Evolutionary conservation across 2,329 filamentous ascomycete species (phyloP).

Genomic region (Triangularia verruculosa): DNA sequence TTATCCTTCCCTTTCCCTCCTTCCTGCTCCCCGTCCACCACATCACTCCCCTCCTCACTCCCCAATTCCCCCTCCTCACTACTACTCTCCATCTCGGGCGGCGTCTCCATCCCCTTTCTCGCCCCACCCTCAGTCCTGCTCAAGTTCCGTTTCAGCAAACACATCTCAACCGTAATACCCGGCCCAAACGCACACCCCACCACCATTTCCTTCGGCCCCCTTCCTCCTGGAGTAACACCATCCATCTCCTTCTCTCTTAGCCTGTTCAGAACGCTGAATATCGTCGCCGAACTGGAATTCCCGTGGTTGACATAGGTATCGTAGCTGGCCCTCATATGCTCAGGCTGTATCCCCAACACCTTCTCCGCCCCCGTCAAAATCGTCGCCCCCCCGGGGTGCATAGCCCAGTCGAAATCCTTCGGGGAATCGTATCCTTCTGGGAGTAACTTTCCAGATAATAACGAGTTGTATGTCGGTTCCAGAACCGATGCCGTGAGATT

Average conservation of each 20-base stretch:
- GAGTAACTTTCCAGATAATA: conserved; percentile 46
- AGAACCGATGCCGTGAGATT: conserved; percentile 52
- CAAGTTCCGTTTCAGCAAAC: conserved; percentile 55
- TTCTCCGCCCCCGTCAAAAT: conserved; percentile 63
- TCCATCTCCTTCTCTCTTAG: conserved; percentile 61
- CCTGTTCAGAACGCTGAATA: conserved; percentile 64
- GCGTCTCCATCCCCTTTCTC: conserved; percentile 45
- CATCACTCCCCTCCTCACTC: conserved; percentile 35
- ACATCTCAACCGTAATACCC: conserved; percentile 67
- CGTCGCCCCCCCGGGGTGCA: conserved; percentile 67
- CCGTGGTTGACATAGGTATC: conserved; percentile 66
- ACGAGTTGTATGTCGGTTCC: conserved; percentile 51
- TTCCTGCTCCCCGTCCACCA: conserved; percentile 11
- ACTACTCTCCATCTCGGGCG: conserved; percentile 54
- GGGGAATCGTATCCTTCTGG: conserved; percentile 45
- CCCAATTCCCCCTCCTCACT: conserved; percentile 37
- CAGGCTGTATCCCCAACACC: conserved; percentile 53
- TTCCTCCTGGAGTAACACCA: conserved; percentile 48
- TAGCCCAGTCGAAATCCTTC: conserved; percentile 67
- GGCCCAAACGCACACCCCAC: conserved; percentile 69
- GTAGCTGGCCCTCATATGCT: conserved; percentile 68
- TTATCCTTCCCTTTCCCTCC: conserved; percentile 2
- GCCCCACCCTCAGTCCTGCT: conserved; percentile 11
- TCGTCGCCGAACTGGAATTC: conserved; percentile 67
- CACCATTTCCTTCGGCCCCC: conserved; percentile 52